Evolutionary conservation across 768 basidiomycete genomes (phyloP), one percentile per base, ranked within the genome.

Genomic region (Tylopilus subfusipes): DNA sequence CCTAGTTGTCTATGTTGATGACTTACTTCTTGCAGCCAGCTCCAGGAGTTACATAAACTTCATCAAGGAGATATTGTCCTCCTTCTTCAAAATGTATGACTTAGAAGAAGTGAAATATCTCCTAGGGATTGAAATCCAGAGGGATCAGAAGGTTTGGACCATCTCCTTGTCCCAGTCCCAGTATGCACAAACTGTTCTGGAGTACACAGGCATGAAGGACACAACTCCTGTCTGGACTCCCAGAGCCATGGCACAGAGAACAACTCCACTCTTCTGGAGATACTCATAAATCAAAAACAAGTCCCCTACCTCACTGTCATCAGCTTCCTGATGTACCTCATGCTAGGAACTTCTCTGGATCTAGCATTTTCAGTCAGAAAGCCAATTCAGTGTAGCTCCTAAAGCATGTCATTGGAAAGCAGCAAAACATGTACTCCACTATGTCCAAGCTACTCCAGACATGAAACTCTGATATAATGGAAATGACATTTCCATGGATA

Each of bases 201-300:
- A n/a, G n/a, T n/a, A n/a, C n/a, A n/a, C 31, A 33, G 13, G 31
- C 25, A 27, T 27, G 7, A 27, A 3, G 7, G 25, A 27, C 4
- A 12, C 31, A 33, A 13, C 31, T 33, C 31, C 31, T 2, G 31
- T 33, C 31, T 33, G 36, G 27, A 58, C 50, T 24, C 62, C 63
- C 2, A 52, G 19, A 48, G n/a, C 24, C 12, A 33, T 13, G 12
- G 31, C 31, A 33, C 31, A 6, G n/a, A 54, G 5, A 22, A 54
- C 5, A 19, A 54, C n/a, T 8, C 2, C 2, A 42, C 14, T 2
- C 9, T 46, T 3, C 25, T 21, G 2, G 38, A 53, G 5, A 34
- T 8, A 5, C 4, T 16, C 18, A 54, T 54, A 4, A 7, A 36
- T 19, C 31, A 29, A 13, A n/a, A 12, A 14, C 9, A 19, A 10